Evolutionary conservation across 305 asterid genomes (phyloP).

Genomic region (Ajuga reptans): DNA sequence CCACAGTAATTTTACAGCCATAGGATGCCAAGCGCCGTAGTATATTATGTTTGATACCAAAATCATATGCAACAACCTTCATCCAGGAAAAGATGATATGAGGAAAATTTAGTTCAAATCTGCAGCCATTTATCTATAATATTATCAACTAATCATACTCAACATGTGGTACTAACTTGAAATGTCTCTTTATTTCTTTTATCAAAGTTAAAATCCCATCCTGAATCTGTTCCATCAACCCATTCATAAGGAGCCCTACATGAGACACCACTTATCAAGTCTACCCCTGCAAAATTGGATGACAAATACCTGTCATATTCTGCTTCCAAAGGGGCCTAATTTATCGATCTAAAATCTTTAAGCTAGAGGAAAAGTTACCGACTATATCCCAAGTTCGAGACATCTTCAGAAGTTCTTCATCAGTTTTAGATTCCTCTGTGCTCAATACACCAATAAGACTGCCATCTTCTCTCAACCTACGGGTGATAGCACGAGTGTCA

Average conservation of each 20-base stretch:
- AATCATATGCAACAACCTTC: slow-evolving; percentile 93
- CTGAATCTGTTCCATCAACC: slow-evolving; percentile 54
- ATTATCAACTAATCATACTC: neutral
- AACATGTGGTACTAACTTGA: slow-evolving; percentile 37
- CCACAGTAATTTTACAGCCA: slow-evolving; percentile 85
- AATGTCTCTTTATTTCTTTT: slow-evolving; percentile 41
- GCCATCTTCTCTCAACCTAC: slow-evolving; percentile 87
- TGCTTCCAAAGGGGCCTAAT: neutral
- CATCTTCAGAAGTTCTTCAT: slow-evolving; percentile 65
- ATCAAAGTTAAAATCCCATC: slow-evolving; percentile 64
- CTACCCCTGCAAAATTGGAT: slow-evolving; percentile 55
- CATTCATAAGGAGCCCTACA: slow-evolving; percentile 78
- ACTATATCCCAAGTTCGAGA: slow-evolving; percentile 77
- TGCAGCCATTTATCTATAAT: neutral
- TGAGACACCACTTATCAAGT: slow-evolving; percentile 79
- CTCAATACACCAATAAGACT: slow-evolving; percentile 92
- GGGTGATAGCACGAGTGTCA: slow-evolving; percentile 94
- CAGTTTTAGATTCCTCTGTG: slow-evolving; percentile 65
- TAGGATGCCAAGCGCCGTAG: slow-evolving; percentile 83
- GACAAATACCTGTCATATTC: neutral
- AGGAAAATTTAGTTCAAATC: slow-evolving; percentile 11
- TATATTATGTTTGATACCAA: slow-evolving; percentile 84
- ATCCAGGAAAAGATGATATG: slow-evolving; percentile 10
- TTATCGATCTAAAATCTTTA: neutral
- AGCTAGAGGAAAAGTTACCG: slow-evolving; percentile 36